phyloP scores from a whole-genome alignment of 768 basidiomycete species.

The Lentinus brumalis region DNA sequence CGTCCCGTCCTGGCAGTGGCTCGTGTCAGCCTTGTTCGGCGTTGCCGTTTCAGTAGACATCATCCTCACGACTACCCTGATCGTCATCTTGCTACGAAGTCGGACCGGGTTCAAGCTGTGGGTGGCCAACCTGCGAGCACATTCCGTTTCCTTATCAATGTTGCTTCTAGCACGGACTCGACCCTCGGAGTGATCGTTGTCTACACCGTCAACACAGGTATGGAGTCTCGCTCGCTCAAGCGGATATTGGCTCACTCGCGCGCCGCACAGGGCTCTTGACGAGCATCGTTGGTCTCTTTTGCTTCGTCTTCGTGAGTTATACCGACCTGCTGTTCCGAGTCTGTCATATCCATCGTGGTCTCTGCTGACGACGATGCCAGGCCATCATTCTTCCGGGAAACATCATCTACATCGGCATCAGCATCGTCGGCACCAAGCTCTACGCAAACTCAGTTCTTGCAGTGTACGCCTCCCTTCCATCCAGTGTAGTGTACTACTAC shows the following conservation, averaged over 20 bases:
- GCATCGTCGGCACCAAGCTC: neutral
- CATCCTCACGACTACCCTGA: constrained; percentile 1
- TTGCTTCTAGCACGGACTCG: neutral
- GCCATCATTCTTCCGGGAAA: neutral
- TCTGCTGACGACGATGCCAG: neutral
- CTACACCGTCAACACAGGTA: constrained; percentile 8
- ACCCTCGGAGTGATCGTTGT: constrained; percentile 1
- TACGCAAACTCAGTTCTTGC: neutral
- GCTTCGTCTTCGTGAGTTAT: constrained; percentile 2
- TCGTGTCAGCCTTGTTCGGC: neutral
- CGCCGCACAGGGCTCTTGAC: neutral
- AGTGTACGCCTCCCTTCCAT: neutral
- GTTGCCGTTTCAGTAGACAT: constrained; percentile 4
- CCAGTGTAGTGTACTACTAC: neutral
- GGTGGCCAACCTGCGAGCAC: neutral
- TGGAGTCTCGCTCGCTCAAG: neutral
- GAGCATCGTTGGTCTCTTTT: constrained; percentile 2
- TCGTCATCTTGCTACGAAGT: neutral
- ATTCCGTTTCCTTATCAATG: neutral
- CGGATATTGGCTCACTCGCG: too few relatives aligned
- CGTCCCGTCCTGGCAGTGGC: neutral
- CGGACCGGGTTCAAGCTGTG: constrained; percentile 8
- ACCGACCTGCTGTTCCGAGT: too few relatives aligned
- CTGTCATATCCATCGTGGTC: too few relatives aligned
- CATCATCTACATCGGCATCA: constrained; percentile 5